Evolutionary conservation across 2,329 filamentous ascomycete species (phyloP), one percentile per base, ranked within the genome.

Genomic region (Akanthomyces uredinophilus): DNA sequence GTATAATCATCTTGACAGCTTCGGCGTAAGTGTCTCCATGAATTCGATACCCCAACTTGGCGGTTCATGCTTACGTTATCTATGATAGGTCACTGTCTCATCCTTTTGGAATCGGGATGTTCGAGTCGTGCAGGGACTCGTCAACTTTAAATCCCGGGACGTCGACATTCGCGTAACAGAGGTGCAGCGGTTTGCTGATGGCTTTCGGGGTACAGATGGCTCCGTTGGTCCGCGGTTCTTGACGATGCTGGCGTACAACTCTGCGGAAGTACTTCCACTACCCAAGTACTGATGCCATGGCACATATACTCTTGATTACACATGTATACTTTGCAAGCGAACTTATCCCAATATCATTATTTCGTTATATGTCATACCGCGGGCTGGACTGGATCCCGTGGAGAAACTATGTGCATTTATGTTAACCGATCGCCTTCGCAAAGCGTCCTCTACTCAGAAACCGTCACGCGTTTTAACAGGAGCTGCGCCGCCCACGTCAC

Each of bases 381-480:
- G 16, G 11, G 11, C 37, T 39, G 10, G 13, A 14, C 11, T 39
- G 37, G 16, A 16, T 4, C 13, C 37, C 10, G 37, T 10, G 37
- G 16, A n/a, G n/a, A 39, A 39, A 39, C 37, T 39, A 39, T 39
- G 14, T 39, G 14, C 37, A 10, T 39, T 7, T 16, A 39, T 14
- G 4, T 16, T 39, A 8, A 35, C 13, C 37, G 27, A 11, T 14
- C 44, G 2, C 2, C 18, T 2, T 47, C 20, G 20, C 44, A 8
- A 8, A 47, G 7, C 4, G 44, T 8, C 20, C 8, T 47, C 20
- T 24, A 4, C 8, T 64, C 61, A 81, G 27, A 81, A 70, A 32
- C 69, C 72, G 66, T 81, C 78, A 6, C 69, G 69, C 4, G 73
- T 74, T 41, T 73, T 71, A 4, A 79, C 77, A 0, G 77, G 77